phyloP scores from a whole-genome alignment of 768 basidiomycete species.

The Agaricus bisporus region DNA sequence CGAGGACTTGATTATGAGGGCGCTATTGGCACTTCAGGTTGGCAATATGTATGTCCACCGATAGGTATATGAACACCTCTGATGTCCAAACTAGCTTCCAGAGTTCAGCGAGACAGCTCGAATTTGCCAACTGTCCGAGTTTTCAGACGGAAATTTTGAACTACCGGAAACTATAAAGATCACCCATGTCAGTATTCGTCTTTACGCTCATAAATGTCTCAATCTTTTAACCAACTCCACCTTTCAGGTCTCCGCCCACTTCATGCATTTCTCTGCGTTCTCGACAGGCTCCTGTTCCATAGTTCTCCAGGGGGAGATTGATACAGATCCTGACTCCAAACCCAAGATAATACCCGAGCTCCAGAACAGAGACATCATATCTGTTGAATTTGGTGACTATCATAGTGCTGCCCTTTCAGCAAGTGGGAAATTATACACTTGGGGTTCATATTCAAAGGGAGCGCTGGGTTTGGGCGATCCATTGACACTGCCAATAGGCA shows the following conservation, averaged over 20 bases:
- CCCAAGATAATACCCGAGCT: slow-evolving; percentile 69
- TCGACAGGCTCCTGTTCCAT: slow-evolving; percentile 66
- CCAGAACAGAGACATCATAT: slow-evolving; percentile 75
- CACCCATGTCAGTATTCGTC: slow-evolving; percentile 64
- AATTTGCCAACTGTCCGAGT: slow-evolving; percentile 40
- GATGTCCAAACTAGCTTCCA: slow-evolving; percentile 46
- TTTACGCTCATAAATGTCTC: not conserved
- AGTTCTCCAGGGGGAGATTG: slow-evolving; percentile 62
- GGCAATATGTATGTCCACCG: slow-evolving; percentile 63
- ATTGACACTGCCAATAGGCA: slow-evolving; percentile 37
- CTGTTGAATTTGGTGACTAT: slow-evolving; percentile 88
- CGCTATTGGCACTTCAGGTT: slow-evolving; percentile 31
- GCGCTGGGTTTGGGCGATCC: slow-evolving; percentile 88
- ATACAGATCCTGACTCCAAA: slow-evolving; percentile 32
- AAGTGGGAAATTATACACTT: slow-evolving; percentile 70
- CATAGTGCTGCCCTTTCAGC: slow-evolving; percentile 84
- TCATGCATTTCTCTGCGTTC: slow-evolving; percentile 75
- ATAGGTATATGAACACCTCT: not conserved
- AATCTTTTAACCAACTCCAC: slow-evolving; percentile 9
- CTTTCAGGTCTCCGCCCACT: slow-evolving; percentile 77
- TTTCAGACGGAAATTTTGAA: slow-evolving; percentile 27
- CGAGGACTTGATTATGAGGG: slow-evolving; percentile 37
- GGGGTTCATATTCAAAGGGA: slow-evolving; percentile 73
- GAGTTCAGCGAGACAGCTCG: slow-evolving; percentile 60
- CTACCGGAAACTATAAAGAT: slow-evolving; percentile 50